Evolutionary conservation across 495 filamentous ascomycete species (phyloP), one percentile per base, ranked within the genome.

Genomic region (Penicillium crystallinum): DNA sequence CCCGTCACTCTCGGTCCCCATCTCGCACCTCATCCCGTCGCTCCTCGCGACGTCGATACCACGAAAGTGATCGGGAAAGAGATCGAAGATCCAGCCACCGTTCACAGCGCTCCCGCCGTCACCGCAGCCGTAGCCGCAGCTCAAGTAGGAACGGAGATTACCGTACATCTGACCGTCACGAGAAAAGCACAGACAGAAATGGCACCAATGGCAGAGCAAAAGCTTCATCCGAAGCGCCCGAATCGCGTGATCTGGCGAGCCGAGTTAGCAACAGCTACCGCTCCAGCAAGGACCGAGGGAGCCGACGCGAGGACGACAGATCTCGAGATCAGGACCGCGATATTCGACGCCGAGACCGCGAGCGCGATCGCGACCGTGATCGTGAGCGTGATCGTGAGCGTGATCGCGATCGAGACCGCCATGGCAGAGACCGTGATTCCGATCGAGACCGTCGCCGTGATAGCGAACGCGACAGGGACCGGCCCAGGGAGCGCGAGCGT

Each of bases 11-110:
- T n/a, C 67, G 75, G 14, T 83, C 81, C 0, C 69, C 70, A 15
- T 83, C 82, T 2, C 70, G 73, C 0, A 68, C 67, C n/a, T 77
- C 80, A 11, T 73, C 77, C 9, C 73, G 75, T 42, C 69, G 72
- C 18, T 77, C 76, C 22, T 72, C 75, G 17, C 77, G 78, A 35
- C 75, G 78, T 35, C 75, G 77, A 44, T 74, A 78, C n/a, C 62
- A 63, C 14, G 72, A 76, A 11, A 60, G 59, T 49, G 64, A 67
- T 11, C 55, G 74, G 29, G 80, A 50, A 7, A 29, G 38, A 31
- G 48, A 84, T 18, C 56, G 64, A 17, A 66, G 66, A 53, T 69
- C 51, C 56, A 68, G 61, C 29, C 62, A 69, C 48, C 73, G 70
- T 37, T 71, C 75, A 4, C 72, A 73, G 48, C 72, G 77, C 17